A percentile compares a stretch with the other conserved stretches of the same genome.
Conservation (phyloP, 768 basidiomycete genomes). For the Gloeophyllum trabeum region DNA sequence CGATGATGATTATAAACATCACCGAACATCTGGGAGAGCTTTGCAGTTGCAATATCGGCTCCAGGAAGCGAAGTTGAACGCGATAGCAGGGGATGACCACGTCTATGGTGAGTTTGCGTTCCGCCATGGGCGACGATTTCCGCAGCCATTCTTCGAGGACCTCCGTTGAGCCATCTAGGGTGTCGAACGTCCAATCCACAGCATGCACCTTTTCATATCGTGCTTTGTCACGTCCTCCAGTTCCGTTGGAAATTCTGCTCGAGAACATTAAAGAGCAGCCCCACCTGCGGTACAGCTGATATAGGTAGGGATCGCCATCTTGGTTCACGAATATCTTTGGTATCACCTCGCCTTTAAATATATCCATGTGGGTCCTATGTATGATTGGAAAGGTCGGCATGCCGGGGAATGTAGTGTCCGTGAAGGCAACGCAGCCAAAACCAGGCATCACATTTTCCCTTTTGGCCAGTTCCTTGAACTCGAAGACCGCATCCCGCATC, state of each 20-base stretch:
- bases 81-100: constrained; percentile 47
- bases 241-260: constrained; percentile 27
- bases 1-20: constrained; percentile 50
- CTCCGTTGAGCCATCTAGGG: constrained; percentile 29
- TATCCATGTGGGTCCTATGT: constrained; percentile 42
- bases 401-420: constrained; percentile 40
- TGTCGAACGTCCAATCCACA: constrained; percentile 35
- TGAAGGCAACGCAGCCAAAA: constrained; percentile 48
- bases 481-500: constrained; percentile 29
- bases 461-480: constrained; percentile 24
- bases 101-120: constrained; percentile 37
- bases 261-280: constrained; percentile 34
- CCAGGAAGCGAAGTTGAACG: constrained; percentile 32
- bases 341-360: constrained; percentile 38
- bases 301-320: constrained; percentile 47
- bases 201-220: constrained; percentile 36
- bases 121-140: constrained; percentile 9
- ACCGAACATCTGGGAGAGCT: constrained; percentile 29
- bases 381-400: constrained; percentile 55
- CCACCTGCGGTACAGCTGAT: constrained; percentile 50
- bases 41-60: constrained; percentile 31
- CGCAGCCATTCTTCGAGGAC: constrained; percentile 26
- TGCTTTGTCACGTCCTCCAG: constrained; percentile 34
- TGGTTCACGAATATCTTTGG: constrained; percentile 46
- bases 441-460: constrained; percentile 25